A percentile compares a stretch with the other conserved stretches of the same genome.
phyloP scores from a whole-genome alignment of 192 early-diverging fungal genomes.

The Entomortierella lignicola region DNA sequence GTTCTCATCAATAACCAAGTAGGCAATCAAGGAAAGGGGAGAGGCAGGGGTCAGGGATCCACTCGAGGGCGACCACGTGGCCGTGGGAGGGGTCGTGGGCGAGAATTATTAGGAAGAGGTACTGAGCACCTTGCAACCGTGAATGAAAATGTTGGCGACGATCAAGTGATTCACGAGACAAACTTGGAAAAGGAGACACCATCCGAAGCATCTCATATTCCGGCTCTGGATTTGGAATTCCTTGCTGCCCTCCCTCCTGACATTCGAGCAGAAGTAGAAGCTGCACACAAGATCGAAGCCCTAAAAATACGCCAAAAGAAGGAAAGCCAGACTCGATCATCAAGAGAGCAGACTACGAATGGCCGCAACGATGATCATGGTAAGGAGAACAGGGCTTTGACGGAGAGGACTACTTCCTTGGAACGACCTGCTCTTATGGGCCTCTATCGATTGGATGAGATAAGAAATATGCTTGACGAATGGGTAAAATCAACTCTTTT shows the following conservation, averaged over 20 bases:
- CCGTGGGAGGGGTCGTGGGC: neutral
- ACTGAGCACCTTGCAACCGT: too few species aligned
- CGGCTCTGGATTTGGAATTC: slow-evolving; percentile 25
- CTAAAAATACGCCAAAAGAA: slow-evolving; percentile 20
- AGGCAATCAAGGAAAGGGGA: slow-evolving; percentile 1
- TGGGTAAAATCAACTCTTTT: slow-evolving; percentile 43
- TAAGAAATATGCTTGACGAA: slow-evolving; percentile 20
- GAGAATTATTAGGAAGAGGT: neutral
- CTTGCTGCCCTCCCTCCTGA: slow-evolving; percentile 33
- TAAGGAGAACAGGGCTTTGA: neutral
- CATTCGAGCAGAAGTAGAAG: slow-evolving; percentile 35
- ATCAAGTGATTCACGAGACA: neutral
- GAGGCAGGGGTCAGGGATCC: neutral
- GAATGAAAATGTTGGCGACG: neutral
- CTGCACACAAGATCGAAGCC: slow-evolving; percentile 14
- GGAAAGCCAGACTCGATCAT: neutral
- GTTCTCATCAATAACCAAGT: neutral
- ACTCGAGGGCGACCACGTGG: slow-evolving; percentile 2
- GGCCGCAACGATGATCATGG: neutral
- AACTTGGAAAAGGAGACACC: neutral
- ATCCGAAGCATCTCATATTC: neutral
- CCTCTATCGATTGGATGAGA: slow-evolving; percentile 11
- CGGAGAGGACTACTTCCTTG: neutral
- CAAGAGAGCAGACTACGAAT: neutral
- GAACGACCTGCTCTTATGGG: slow-evolving; percentile 37